These are phyloP conservation scores for Mucor plumbeus DNA, from an alignment of 371 early-diverging fungal species.

Conservation along the genomic window DNA sequence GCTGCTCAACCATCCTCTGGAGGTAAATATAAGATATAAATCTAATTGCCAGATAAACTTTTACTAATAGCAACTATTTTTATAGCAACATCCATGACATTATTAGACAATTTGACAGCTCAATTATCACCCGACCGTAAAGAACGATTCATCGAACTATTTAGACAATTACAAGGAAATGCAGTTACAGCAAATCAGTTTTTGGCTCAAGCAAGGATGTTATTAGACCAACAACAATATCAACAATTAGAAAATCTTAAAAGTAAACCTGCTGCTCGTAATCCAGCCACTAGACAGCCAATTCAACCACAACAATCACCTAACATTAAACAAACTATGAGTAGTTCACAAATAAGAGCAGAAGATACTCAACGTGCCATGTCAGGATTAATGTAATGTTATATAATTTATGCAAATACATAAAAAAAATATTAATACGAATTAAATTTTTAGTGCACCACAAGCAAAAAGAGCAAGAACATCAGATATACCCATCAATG, in stretches of 20 bases:
- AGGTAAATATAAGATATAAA: not conserved
- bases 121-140: constrained; percentile 45
- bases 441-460: constrained; percentile 20
- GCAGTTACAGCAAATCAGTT: constrained; percentile 46
- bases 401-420: not conserved
- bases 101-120: constrained; percentile 45
- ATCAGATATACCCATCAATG: constrained; percentile 39
- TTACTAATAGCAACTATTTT: not conserved
- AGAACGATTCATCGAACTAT: constrained; percentile 44
- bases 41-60: not conserved
- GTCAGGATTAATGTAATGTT: constrained; percentile 36
- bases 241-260: constrained; percentile 51
- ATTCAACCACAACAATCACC: constrained; percentile 11
- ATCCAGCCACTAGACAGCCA: constrained; percentile 13
- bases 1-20: constrained; percentile 8
- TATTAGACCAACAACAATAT: constrained; percentile 51
- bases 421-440: not conserved
- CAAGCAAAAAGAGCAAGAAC: constrained; percentile 37
- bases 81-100: constrained; percentile 29
- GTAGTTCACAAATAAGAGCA: constrained; percentile 34
- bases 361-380: constrained; percentile 42
- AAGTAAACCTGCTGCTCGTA: constrained; percentile 35
- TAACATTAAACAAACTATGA: constrained; percentile 25
- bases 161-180: constrained; percentile 48
- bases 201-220: constrained; percentile 38